Evolutionary conservation across 768 basidiomycete genomes (phyloP), one percentile per base, ranked within the genome.

Genomic region (Omphalotus guepiniiformis): DNA sequence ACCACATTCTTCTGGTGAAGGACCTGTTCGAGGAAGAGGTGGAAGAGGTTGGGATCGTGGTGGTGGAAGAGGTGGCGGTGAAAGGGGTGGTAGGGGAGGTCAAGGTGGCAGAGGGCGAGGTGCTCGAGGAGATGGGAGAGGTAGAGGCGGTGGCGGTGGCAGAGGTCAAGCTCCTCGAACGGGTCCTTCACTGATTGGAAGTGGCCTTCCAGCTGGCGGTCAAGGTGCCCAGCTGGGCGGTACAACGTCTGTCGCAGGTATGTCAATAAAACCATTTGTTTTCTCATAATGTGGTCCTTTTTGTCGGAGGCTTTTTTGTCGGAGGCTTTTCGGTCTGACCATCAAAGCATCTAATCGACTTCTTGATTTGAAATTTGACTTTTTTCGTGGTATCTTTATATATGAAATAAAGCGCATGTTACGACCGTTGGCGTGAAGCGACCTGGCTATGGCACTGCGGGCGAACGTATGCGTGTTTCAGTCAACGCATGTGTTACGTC

Each of bases 361-460:
- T n/a, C n/a, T n/a, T 44, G 42, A 44, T 29, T 30, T 18, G 22
- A 27, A 29, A n/a, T 30, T 8, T 15, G 19, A 21, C 13, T 13
- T 44, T 22, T 39, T 30, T 47, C 29, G 6, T 15, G 3, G 2
- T n/a, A 16, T 29, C n/a, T 28, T 30, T 44, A 25, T 44, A 30
- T 15, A 8, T 30, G 28, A 29, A 52, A 37, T 45, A 8, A 63
- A 63, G 62, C 50, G 0, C 62, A 64, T 49, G 61, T 72, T 9
- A 55, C 64, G n/a, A 68, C 82, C 8, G 67, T 84, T 36, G 86
- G 85, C 4, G 83, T 87, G 22, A 78, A 71, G 48, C 73, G 87
- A 28, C 71, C 79, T 13, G 76, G 67, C 12, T 82, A 71, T 44
- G 82, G 82, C 16, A 64, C 61, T 0, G 63, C 63, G 28, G 87